phyloP scores from a whole-genome alignment of 2,329 filamentous ascomycete genomes.

The Exophiala sp. region DNA sequence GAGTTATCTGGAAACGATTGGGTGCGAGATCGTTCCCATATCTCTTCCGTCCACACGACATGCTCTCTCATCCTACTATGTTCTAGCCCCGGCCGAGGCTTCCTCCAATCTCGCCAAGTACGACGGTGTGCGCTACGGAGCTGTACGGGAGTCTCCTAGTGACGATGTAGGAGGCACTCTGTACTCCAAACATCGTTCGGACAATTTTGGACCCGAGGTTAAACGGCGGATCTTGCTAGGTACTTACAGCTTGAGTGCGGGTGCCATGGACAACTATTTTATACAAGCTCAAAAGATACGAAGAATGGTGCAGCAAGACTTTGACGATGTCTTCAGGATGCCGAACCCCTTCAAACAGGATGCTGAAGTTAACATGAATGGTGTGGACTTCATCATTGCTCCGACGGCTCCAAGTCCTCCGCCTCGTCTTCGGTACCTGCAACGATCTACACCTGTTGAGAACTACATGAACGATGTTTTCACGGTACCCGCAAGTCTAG shows the following conservation, averaged over 20 bases:
- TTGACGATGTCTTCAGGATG: slow-evolving; percentile 71
- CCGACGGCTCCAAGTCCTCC: slow-evolving; percentile 80
- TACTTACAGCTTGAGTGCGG: slow-evolving; percentile 82
- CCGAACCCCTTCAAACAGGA: slow-evolving; percentile 60
- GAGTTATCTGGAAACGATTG: slow-evolving; percentile 56
- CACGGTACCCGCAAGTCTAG: slow-evolving; percentile 89
- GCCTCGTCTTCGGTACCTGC: slow-evolving; percentile 60
- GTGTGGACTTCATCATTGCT: slow-evolving; percentile 81
- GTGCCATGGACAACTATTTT: slow-evolving; percentile 95
- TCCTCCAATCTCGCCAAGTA: slow-evolving; percentile 96
- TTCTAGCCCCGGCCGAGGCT: slow-evolving; percentile 91
- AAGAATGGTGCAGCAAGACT: slow-evolving; percentile 78
- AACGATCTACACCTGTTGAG: slow-evolving; percentile 53
- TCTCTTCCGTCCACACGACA: slow-evolving; percentile 79
- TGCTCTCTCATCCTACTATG: slow-evolving; percentile 89
- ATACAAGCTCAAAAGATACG: slow-evolving; percentile 87
- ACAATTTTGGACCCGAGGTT: slow-evolving; percentile 79
- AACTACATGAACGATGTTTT: slow-evolving; percentile 92
- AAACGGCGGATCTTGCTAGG: slow-evolving; percentile 82
- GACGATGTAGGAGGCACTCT: slow-evolving; percentile 54
- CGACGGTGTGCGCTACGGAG: slow-evolving; percentile 90
- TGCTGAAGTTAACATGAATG: slow-evolving; percentile 42
- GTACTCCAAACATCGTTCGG: slow-evolving; percentile 71
- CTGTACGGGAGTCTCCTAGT: slow-evolving; percentile 39
- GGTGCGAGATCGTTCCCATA: slow-evolving; percentile 70